phyloP scores from a whole-genome alignment of 2,329 filamentous ascomycete genomes.

The Calonectria pauciramosa region DNA sequence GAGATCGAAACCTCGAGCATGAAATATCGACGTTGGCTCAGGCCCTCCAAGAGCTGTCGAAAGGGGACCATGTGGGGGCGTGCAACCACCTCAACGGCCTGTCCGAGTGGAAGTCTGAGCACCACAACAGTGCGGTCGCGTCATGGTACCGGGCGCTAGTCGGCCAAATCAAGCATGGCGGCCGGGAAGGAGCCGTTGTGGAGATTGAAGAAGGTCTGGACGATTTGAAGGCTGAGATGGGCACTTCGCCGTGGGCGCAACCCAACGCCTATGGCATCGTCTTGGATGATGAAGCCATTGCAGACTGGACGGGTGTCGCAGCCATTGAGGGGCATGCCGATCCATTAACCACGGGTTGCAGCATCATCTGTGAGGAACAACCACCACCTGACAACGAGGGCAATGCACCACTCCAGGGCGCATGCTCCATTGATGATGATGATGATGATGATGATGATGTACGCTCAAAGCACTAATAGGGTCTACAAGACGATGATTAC shows the following conservation, averaged over 20 bases:
- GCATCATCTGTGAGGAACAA: not conserved
- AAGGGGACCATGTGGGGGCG: not conserved
- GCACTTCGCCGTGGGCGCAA: not conserved
- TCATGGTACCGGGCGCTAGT: conserved; percentile 31
- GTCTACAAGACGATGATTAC: not conserved
- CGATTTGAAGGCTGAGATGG: conserved; percentile 26
- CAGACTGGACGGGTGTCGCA: not conserved
- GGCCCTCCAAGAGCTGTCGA: not conserved
- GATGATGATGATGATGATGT: not conserved
- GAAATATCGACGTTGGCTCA: conserved; percentile 8
- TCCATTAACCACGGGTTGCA: too few relatives aligned
- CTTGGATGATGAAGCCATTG: not conserved
- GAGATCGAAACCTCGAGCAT: conserved; percentile 20
- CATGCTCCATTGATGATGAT: not conserved
- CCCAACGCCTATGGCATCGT: not conserved
- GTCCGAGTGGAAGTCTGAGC: conserved; percentile 4
- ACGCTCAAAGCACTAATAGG: not conserved
- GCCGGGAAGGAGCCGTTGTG: conserved; percentile 10
- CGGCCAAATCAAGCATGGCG: conserved; percentile 11
- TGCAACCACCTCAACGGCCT: not conserved
- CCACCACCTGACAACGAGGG: not conserved
- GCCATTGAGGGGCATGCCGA: too few relatives aligned
- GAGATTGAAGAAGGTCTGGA: conserved; percentile 22
- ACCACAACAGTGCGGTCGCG: not conserved
- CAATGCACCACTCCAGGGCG: not conserved